Base-by-base conservation (phyloP, 352 stramenopile species). In the Globisporangium heterothallicum region DNA sequence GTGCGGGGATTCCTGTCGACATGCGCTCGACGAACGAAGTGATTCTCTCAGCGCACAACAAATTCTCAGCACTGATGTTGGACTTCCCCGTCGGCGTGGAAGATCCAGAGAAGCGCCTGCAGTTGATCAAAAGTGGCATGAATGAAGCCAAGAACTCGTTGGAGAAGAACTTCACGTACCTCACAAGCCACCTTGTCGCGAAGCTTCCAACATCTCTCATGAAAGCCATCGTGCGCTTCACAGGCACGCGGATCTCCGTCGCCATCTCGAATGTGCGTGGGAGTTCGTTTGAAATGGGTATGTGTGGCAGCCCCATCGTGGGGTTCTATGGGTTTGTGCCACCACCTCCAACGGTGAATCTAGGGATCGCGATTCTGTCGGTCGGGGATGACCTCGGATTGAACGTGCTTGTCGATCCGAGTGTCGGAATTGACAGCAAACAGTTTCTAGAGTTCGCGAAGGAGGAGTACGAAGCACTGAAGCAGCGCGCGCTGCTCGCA, bases 91-190 rank as follows among this genome's bases (percentile, higher is more conserved):
- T 92, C 6, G 81, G 81, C 19, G 53, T 83, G 0, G 56, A 53
- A 2, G 67, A 88, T 45, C 45, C 70, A 5, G 53, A 63, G n/a
- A 51, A 74, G 57, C 78, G 81, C n/a, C 69, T 89, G 35, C 26
- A 53, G 30, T 42, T 70, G 8, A 66, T 90, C 49, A 75, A 64
- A 18, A 14, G 22, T 44, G 61, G 74, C 19, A 88, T 92, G 77
- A 72, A 70, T 56, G 81, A 88, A 40, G 79, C 77, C 58, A 92
- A 92, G 56, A 74, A 83, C 42, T 90, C 81, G 55, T 62, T 88
- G 32, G 81, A 88, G 53, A 89, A 90, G 63, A 55, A 74, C 35
- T 89, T 92, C 36, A 80, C 80, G 48, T 90, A 88, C 63, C 68
- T 53, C 42, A 68, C 66, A 16, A 86, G 59, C 51, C 69, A 84